These are phyloP conservation scores for Micractinium conductrix DNA, from an alignment of 139 green algal species.

Conservation along the genomic window DNA sequence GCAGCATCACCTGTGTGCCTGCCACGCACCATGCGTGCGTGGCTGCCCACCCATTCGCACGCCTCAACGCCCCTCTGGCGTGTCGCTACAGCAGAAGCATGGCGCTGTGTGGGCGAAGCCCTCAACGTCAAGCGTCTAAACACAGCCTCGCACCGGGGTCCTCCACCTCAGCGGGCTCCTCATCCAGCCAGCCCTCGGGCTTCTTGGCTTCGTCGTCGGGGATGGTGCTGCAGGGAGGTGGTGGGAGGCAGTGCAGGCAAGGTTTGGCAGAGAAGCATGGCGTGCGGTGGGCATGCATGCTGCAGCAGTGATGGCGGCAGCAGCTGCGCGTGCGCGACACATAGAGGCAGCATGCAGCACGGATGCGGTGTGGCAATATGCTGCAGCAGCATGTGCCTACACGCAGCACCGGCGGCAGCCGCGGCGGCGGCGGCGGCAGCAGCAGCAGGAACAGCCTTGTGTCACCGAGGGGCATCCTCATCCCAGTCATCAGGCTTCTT, in stretches of 20 bases:
- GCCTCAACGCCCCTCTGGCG: too few relatives aligned
- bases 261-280: not conserved
- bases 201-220: constrained; percentile 81
- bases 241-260: not conserved
- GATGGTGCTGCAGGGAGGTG: constrained; percentile 50
- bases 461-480: constrained; percentile 65
- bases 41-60: too few relatives aligned
- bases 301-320: not conserved
- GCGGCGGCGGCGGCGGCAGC: not conserved
- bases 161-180: constrained; percentile 83
- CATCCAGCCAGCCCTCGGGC: constrained; percentile 93
- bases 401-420: not conserved
- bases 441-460: not conserved
- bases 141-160: constrained; percentile 61
- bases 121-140: too few relatives aligned
- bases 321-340: too few relatives aligned
- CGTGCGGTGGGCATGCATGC: not conserved
- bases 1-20: not conserved
- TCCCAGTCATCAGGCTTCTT: constrained; percentile 93
- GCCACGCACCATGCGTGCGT: not conserved
- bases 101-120: too few relatives aligned
- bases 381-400: too few relatives aligned
- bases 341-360: too few relatives aligned
- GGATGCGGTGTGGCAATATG: too few relatives aligned
- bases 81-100: too few relatives aligned